These are phyloP conservation scores for Talaromyces sp. DNA, from an alignment of 2,329 filamentous ascomycete species.

Conservation along the genomic window DNA sequence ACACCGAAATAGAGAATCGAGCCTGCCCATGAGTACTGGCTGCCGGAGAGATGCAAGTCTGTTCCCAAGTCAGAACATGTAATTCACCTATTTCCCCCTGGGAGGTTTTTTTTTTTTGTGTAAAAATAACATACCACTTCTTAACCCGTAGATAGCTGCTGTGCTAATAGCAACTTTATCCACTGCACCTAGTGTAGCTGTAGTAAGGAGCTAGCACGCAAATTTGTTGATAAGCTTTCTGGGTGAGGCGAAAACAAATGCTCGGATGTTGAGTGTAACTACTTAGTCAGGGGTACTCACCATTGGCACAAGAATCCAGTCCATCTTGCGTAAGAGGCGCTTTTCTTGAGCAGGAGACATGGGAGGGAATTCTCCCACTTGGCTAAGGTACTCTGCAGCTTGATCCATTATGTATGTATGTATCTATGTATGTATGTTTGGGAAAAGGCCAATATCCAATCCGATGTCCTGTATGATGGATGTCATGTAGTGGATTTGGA, in stretches of 20 bases:
- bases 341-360: constrained; percentile 20
- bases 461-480: not conserved
- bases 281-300: constrained; percentile 37
- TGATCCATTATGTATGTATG: constrained; percentile 15
- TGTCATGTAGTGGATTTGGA: not conserved
- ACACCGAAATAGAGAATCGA: constrained; percentile 23
- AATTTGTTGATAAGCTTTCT: not conserved
- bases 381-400: constrained; percentile 21
- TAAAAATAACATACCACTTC: constrained; percentile 20
- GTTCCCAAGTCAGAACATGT: not conserved
- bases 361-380: constrained; percentile 15
- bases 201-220: constrained; percentile 15
- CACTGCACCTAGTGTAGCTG: constrained; percentile 23
- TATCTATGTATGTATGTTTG: too few relatives aligned
- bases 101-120: too few relatives aligned
- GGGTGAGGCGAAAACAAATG: not conserved
- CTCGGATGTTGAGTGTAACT: not conserved
- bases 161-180: constrained; percentile 26
- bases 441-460: not conserved
- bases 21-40: constrained; percentile 48
- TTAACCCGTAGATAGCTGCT: constrained; percentile 51
- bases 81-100: too few relatives aligned
- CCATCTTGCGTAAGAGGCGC: constrained; percentile 48
- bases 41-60: constrained; percentile 44
- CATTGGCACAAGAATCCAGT: constrained; percentile 51